A percentile compares a stretch with the other conserved stretches of the same genome.
Conservation (phyloP, 352 stramenopile species). For the Pythium myriotylum region DNA sequence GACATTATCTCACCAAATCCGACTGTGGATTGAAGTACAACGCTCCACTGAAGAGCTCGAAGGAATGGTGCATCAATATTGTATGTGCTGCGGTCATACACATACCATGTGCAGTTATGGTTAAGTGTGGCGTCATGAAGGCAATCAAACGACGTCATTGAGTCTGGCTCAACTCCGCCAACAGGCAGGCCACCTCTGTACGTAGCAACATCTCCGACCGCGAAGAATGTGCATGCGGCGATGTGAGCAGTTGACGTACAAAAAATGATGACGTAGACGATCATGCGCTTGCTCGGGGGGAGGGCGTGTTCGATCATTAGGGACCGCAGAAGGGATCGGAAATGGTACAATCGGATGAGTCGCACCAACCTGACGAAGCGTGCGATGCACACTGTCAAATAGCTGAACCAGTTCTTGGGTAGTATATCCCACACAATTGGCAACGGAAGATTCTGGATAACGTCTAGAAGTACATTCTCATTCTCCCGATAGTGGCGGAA, state of each 20-base stretch:
- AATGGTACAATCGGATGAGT: conserved; percentile 45
- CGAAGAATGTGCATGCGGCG: conserved; percentile 62
- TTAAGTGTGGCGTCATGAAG: conserved; percentile 50
- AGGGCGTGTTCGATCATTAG: conserved; percentile 55
- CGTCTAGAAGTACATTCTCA: conserved; percentile 40
- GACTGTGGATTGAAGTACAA: conserved; percentile 72
- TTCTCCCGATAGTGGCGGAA: conserved; percentile 47
- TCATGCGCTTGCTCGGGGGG: conserved; percentile 38
- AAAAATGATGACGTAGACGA: conserved; percentile 56
- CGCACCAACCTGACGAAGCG: conserved; percentile 51
- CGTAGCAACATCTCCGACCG: conserved; percentile 40
- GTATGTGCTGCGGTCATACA: conserved; percentile 65
- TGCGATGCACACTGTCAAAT: conserved; percentile 26
- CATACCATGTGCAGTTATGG: conserved; percentile 75
- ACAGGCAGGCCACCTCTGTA: conserved; percentile 52
- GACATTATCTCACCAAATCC: conserved; percentile 70
- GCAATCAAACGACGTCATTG: conserved; percentile 42
- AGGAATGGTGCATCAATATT: conserved; percentile 64
- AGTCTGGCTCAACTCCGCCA: conserved; percentile 29
- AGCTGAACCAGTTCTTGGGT: conserved; percentile 46
- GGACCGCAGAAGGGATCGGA: conserved; percentile 40
- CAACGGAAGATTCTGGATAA: conserved; percentile 38
- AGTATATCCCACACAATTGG: conserved; percentile 64
- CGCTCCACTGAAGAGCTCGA: conserved; percentile 68
- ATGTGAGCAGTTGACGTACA: conserved; percentile 43